Conservation (phyloP, 2,329 filamentous ascomycete genomes). For the Cladosporium cucumerinum region DNA sequence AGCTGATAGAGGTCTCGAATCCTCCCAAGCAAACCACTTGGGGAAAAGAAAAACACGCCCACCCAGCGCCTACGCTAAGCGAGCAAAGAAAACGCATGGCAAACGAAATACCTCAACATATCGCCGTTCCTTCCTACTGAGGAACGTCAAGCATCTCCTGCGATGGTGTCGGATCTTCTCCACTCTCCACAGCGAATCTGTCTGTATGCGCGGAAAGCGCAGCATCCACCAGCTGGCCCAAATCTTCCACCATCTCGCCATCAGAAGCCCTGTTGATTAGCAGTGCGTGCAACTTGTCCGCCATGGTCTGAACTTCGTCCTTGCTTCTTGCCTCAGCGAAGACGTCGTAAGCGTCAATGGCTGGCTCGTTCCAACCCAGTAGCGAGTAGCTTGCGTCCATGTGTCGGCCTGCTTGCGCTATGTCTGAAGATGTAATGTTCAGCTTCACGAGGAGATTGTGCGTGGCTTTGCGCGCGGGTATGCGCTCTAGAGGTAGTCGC, state of each 20-base stretch:
- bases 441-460: constrained; percentile 20
- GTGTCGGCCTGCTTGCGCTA: constrained; percentile 12
- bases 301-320: constrained; percentile 18
- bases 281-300: constrained; percentile 18
- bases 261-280: constrained; percentile 23
- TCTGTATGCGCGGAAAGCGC: not conserved
- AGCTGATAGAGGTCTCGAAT: not conserved
- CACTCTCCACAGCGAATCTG: not conserved
- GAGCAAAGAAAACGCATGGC: not conserved
- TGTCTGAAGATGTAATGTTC: not conserved
- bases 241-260: constrained; percentile 26
- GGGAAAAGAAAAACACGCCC: not conserved
- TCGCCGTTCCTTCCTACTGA: not conserved
- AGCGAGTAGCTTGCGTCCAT: constrained; percentile 22
- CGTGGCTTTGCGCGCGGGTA: constrained; percentile 29
- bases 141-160: constrained; percentile 10
- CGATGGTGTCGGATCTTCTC: not conserved
- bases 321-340: constrained; percentile 16
- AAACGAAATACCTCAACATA: not conserved
- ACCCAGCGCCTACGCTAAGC: constrained; percentile 1
- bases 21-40: not conserved
- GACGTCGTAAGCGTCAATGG: constrained; percentile 19
- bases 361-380: constrained; percentile 28
- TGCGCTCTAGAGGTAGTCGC: constrained; percentile 39
- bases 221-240: constrained; percentile 15